Conservation (phyloP, 75 land plant species). For the Chamaecyparis obtusa region DNA sequence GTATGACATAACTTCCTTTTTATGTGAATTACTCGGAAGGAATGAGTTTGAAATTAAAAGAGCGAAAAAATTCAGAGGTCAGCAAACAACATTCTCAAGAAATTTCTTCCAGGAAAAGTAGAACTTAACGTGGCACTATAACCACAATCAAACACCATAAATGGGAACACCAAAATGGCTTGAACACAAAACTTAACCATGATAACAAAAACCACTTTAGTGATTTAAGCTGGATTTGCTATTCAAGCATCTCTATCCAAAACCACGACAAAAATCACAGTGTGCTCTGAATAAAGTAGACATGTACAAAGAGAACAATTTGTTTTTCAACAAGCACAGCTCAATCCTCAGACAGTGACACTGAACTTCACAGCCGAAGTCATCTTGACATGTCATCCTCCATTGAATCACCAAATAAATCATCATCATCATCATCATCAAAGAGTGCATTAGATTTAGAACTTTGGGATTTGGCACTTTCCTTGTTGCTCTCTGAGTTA, state of each 20-base stretch:
- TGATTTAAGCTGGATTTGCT: neutral
- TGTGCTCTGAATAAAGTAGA: neutral
- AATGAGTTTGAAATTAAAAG: neutral
- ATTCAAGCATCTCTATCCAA: neutral
- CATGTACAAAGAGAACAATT: neutral
- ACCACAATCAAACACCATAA: neutral
- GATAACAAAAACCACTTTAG: neutral
- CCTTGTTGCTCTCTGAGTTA: neutral
- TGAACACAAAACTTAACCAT: neutral
- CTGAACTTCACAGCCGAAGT: neutral
- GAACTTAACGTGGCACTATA: neutral
- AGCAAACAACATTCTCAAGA: neutral
- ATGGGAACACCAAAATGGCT: neutral
- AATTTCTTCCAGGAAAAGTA: neutral
- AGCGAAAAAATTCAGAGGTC: neutral
- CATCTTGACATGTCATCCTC: conserved; percentile 11
- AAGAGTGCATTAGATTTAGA: conserved; percentile 13
- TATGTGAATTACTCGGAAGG: neutral
- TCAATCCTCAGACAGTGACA: neutral
- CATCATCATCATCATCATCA: conserved; percentile 37
- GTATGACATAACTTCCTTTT: neutral
- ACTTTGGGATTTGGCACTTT: neutral
- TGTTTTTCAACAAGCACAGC: neutral
- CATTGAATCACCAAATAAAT: conserved; percentile 44
- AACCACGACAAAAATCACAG: neutral